Conservation (phyloP, 2,329 filamentous ascomycete genomes). For the Fusarium coicis region DNA sequence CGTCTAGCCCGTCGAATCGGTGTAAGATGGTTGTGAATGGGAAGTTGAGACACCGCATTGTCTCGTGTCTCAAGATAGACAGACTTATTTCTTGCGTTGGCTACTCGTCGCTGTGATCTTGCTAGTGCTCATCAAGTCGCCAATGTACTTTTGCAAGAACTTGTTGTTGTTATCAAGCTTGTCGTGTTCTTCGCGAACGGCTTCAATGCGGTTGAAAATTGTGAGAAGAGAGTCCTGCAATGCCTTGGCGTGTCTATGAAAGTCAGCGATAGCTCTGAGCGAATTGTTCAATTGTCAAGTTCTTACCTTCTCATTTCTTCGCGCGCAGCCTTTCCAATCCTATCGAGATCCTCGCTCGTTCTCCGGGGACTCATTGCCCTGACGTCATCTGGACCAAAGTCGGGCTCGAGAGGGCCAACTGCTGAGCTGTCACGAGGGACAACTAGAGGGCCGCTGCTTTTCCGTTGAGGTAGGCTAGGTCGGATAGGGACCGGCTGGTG, state of each 20-base stretch:
- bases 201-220: slow-evolving; percentile 93
- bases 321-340: slow-evolving; percentile 84
- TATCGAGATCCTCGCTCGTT: slow-evolving; percentile 90
- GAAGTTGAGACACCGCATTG: background rate
- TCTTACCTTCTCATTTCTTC: slow-evolving; percentile 69
- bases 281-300: background rate
- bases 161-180: slow-evolving; percentile 97
- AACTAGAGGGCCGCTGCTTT: slow-evolving; percentile 85
- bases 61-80: background rate
- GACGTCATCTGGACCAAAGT: slow-evolving; percentile 88
- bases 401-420: slow-evolving; percentile 76
- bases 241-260: slow-evolving; percentile 81
- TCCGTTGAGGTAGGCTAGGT: slow-evolving; percentile 76
- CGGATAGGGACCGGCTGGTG: slow-evolving; percentile 66
- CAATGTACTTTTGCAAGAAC: slow-evolving; percentile 97
- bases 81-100: slow-evolving; percentile 63
- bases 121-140: slow-evolving; percentile 90
- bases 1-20: slow-evolving; percentile 16
- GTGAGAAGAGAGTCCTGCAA: slow-evolving; percentile 90
- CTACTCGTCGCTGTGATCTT: slow-evolving; percentile 72
- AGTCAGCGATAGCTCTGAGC: slow-evolving; percentile 19
- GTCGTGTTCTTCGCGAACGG: slow-evolving; percentile 93
- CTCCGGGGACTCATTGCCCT: slow-evolving; percentile 93
- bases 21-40: slow-evolving; percentile 1
- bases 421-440: slow-evolving; percentile 80